Base-by-base conservation (phyloP, 305 asterid genomes). In the Salvia sclarea region DNA sequence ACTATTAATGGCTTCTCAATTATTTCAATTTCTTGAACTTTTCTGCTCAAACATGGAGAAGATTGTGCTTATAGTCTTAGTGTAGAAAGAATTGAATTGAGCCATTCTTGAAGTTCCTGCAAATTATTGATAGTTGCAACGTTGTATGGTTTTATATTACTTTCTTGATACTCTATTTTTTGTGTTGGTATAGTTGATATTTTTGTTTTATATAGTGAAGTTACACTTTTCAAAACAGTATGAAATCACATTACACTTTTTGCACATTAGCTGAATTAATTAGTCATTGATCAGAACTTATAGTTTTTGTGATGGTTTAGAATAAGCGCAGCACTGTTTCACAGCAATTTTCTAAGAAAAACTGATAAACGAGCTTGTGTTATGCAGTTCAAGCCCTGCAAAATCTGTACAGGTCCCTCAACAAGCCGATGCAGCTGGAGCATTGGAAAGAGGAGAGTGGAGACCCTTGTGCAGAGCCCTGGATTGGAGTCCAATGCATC, bases 401-500 rank as follows among this genome's bases (percentile, higher is more conserved):
- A 70, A 85, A 81, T 17, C 74, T 93, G 75, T 93, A 88, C 80
- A 65, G 70, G 70, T 79, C 94, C 30, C 80, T 93, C 52, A 82
- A 85, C 81, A 81, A 76, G 47, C 90, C 97, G 22, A 30, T 71
- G 35, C 88, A 84, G 81, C 85, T 88, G 58, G 73, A 75, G 20
- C 75, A 63, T 2, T 93, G 98, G 98, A 83, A 74, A 64, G 31
- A 74, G 6, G 91, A 80, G 64, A 87, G 88, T 22, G 96, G 97
- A 63, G 96, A 93, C 61, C 97, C 98, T 14, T 93, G 98, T 62
- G 82, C 41, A 24, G 96, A 93, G 61, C 58, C 64, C 25, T 93
- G 98, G 96, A 74, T 67, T 12, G 98, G 97, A 60, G 88, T 93
- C 75, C 75, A 84, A 25, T 93, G 96, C 85, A 69, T 68, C 16